Evolutionary conservation across 1,284 basidiomycete species (phyloP), one percentile per base, ranked within the genome.

Genomic region (Ceratobasidium sp.): DNA sequence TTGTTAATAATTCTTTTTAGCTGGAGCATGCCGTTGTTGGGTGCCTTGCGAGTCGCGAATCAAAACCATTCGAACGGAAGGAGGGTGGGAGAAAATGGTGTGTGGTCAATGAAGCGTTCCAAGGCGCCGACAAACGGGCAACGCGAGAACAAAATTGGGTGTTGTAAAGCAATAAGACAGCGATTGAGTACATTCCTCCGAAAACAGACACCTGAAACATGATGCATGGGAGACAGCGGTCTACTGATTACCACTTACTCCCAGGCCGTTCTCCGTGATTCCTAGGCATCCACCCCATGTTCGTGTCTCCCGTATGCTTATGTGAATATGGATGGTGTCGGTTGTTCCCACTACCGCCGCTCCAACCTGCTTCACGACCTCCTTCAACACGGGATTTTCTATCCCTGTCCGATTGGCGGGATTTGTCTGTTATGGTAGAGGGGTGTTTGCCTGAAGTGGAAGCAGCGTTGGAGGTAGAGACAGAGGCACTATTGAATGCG

Each of bases 401-500:
- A 22, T 39, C 58, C 22, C 58, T 22, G 7, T 62, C 43, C 8
- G 37, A 11, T 16, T 29, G 39, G 8, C 43, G 61, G 41, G 59
- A 62, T 43, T 62, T 39, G 11, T 46, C 59, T 29, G 43, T 11
- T 16, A 72, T 41, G 27, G 43, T 27, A 14, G 69, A 72, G 16
- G 69, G 69, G 34, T 72, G 69, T 37, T 46, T 51, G 29, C 69
- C 56, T n/a, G 69, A 72, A 37, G 69, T 72, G 29, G 69, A 72
- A 22, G 22, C 29, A 56, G 37, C 53, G 16, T 22, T 51, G 19
- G 19, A 29, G 14, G 53, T 13, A 29, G 68, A 31, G 31, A 37
- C 29, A 9, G 76, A 76, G 0, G 80, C 78, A 19, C 75, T 76
- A 0, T 84, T 82, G 77, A 90, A 92, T n/a, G 86, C 85, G 66